Conservation (phyloP, 148 eudicot species). For the Amaranthus cruentus region DNA sequence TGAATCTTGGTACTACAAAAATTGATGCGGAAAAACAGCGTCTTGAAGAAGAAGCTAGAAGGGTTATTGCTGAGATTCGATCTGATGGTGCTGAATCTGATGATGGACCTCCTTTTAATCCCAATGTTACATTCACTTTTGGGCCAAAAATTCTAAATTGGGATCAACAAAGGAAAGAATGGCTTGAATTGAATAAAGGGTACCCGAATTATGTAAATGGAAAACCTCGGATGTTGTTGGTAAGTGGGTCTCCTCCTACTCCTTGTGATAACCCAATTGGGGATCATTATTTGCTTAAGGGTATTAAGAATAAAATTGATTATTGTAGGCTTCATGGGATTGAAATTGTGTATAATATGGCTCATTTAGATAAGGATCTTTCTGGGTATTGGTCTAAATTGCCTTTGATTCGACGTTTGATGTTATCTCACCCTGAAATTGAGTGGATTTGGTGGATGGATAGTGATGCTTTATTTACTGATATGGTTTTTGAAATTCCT, state of each 20-base stretch:
- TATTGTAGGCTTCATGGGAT: slow-evolving; percentile 76
- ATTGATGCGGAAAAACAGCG: slow-evolving; percentile 19
- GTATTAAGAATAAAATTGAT: slow-evolving; percentile 81
- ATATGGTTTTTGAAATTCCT: slow-evolving; percentile 78
- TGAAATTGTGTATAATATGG: slow-evolving; percentile 75
- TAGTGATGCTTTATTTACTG: slow-evolving; percentile 89
- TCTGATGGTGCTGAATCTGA: slow-evolving; percentile 36
- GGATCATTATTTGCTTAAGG: slow-evolving; percentile 70
- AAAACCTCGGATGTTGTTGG: slow-evolving; percentile 49
- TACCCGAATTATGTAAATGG: slow-evolving; percentile 39
- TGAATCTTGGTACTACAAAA: slow-evolving; percentile 29
- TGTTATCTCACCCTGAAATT: slow-evolving; percentile 79
- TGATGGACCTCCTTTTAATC: slow-evolving; percentile 23
- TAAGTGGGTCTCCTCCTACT: slow-evolving; percentile 66
- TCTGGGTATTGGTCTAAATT: slow-evolving; percentile 81
- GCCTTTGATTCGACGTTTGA: slow-evolving; percentile 57
- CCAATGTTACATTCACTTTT: slow-evolving; percentile 42
- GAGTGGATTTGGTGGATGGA: slow-evolving; percentile 95
- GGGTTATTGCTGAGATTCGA: slow-evolving; percentile 48
- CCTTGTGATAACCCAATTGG: slow-evolving; percentile 88
- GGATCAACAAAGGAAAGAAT: slow-evolving; percentile 46
- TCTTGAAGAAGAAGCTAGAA: slow-evolving; percentile 41
- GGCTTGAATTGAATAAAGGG: slow-evolving; percentile 37
- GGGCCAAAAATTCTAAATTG: slow-evolving; percentile 57
- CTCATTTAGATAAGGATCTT: slow-evolving; percentile 63